Conservation (phyloP, 2,329 filamentous ascomycete genomes). For the Pezicula radicicola region DNA sequence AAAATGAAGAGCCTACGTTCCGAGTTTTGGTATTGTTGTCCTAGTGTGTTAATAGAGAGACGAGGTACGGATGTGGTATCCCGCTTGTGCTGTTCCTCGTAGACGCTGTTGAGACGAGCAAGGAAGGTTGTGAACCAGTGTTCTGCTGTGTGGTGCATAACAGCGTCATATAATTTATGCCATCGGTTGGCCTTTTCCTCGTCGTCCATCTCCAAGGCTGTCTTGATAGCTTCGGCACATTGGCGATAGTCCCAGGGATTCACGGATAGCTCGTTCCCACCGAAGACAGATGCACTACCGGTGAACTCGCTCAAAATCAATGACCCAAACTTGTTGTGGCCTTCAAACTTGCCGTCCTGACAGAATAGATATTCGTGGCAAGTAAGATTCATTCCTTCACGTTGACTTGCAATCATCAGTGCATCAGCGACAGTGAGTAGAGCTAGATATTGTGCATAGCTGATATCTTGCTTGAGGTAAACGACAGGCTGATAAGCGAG, state of each 20-base stretch:
- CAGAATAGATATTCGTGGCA: conserved; percentile 93
- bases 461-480: conserved; percentile 92
- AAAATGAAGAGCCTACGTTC: conserved; percentile 78
- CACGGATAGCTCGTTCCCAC: conserved; percentile 75
- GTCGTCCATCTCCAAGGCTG: conserved; percentile 75
- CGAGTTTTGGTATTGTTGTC: conserved; percentile 63
- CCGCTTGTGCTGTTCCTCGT: conserved; percentile 80
- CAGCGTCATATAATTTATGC: conserved; percentile 67
- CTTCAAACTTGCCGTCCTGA: conserved; percentile 73
- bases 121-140: conserved; percentile 83
- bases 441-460: conserved; percentile 90
- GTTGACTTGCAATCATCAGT: conserved; percentile 90
- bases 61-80: conserved; percentile 86
- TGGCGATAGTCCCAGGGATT: conserved; percentile 95
- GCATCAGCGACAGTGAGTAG: conserved; percentile 86
- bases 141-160: conserved; percentile 78
- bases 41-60: conserved; percentile 65
- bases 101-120: conserved; percentile 67
- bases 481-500: conserved; percentile 89
- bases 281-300: conserved; percentile 83
- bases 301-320: conserved; percentile 95
- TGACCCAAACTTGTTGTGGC: conserved; percentile 77
- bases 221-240: conserved; percentile 81
- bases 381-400: conserved; percentile 96
- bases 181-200: conserved; percentile 75